These are phyloP conservation scores for Cladorrhinum sp. DNA, from an alignment of 2,329 filamentous ascomycete genomes.

Conservation along the genomic window DNA sequence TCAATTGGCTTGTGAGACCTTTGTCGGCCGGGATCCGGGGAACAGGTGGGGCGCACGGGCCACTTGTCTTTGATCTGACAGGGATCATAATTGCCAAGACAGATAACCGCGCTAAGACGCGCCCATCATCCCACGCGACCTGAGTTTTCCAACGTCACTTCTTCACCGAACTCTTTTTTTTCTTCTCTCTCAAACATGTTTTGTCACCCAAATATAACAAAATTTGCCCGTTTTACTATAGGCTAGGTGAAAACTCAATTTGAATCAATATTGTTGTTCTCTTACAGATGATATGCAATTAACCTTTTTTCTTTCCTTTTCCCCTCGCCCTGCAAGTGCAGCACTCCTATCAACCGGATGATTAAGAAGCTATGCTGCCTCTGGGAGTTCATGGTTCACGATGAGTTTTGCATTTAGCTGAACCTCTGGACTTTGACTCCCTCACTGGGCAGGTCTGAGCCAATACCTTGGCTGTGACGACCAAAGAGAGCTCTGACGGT, in stretches of 20 bases:
- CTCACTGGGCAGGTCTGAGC: no score
- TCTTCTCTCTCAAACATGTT: not conserved
- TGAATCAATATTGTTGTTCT: no score
- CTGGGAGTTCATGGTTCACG: not conserved
- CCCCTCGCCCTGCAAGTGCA: not conserved
- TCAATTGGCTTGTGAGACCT: not conserved
- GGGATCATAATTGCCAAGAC: not conserved
- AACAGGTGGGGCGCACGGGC: not conserved
- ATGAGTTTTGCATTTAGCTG: not conserved
- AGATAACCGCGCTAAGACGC: not conserved
- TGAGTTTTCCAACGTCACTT: not conserved
- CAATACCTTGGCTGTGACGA: not conserved
- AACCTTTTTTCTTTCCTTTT: no score
- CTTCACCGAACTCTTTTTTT: not conserved
- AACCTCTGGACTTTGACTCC: not conserved
- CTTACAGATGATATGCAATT: no score
- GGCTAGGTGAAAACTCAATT: no score
- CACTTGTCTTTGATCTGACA: not conserved
- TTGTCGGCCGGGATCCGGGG: not conserved
- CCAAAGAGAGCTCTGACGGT: not conserved
- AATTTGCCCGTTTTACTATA: no score
- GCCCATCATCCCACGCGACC: not conserved
- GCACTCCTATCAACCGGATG: not conserved
- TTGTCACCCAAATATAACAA: no score
- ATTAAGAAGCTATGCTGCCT: not conserved